Evolutionary conservation across 306 rosid species (phyloP).

Genomic region (Hylodesmum podocarpum): DNA sequence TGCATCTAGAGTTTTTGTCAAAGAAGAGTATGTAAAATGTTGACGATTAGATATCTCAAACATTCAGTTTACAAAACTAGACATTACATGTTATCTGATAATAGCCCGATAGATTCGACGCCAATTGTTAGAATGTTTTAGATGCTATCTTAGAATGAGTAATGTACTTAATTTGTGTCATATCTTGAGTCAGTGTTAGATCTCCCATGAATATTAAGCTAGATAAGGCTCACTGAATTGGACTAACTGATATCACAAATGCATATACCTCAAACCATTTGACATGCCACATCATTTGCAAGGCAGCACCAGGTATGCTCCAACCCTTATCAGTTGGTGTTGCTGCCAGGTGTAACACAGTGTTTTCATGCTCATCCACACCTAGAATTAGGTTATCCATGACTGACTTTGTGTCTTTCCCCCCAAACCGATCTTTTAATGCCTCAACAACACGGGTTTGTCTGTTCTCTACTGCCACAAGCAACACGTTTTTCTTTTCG

Average conservation of each 20-base stretch:
- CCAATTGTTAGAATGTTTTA: no score
- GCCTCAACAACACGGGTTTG: not conserved
- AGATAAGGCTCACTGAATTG: not conserved
- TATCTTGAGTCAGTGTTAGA: no score
- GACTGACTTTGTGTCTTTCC: not conserved
- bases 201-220: no score
- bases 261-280: slow-evolving; percentile 45
- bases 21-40: no score
- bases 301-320: slow-evolving; percentile 34
- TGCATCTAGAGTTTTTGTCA: no score
- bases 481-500: slow-evolving; percentile 25
- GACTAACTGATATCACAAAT: no score
- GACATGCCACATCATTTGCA: slow-evolving; percentile 41
- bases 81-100: no score
- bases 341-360: slow-evolving; percentile 25
- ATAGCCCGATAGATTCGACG: no score
- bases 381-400: not conserved
- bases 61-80: no score
- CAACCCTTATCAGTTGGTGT: not conserved
- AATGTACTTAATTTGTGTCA: no score
- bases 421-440: not conserved
- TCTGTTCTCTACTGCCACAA: slow-evolving; percentile 21
- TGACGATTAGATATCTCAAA: no score
- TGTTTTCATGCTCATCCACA: not conserved
- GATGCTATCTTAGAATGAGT: no score